Percentiles rank a stretch among this genome's conserved stretches.
These are phyloP conservation scores for Proliferodiscus dingleyae DNA, from an alignment of 2,329 filamentous ascomycete species.

Conservation along the genomic window DNA sequence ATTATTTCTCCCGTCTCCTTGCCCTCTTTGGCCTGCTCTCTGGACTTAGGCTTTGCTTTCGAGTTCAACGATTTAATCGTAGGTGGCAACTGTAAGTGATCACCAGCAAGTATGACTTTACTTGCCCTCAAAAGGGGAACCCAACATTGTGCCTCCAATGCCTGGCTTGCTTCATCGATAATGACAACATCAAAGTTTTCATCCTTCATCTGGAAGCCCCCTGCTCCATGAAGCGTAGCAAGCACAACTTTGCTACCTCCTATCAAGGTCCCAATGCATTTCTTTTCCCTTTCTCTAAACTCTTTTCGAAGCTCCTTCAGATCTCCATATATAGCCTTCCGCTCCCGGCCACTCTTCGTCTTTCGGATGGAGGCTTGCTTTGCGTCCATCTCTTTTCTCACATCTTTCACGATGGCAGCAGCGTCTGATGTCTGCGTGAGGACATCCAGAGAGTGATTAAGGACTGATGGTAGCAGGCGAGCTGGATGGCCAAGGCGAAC, in stretches of 20 bases:
- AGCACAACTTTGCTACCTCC: constrained; percentile 79
- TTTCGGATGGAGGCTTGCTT: constrained; percentile 88
- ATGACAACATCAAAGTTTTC: constrained; percentile 89
- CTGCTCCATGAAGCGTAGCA: constrained; percentile 87
- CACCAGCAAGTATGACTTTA: constrained; percentile 87
- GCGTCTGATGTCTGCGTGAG: constrained; percentile 88
- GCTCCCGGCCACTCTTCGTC: constrained; percentile 73
- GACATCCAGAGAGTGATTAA: constrained; percentile 86
- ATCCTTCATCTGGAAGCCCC: constrained; percentile 73
- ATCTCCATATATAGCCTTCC: constrained; percentile 77
- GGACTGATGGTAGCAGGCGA: constrained; percentile 77
- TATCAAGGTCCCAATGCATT: constrained; percentile 73
- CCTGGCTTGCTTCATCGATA: constrained; percentile 94
- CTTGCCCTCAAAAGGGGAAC: constrained; percentile 74
- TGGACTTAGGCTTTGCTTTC: constrained; percentile 35
- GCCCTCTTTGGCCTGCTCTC: constrained; percentile 28
- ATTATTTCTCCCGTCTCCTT: constrained; percentile 37
- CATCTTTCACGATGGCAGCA: constrained; percentile 81
- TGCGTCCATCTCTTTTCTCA: constrained; percentile 86
- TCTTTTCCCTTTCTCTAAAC: constrained; percentile 76
- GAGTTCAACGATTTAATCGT: constrained; percentile 79
- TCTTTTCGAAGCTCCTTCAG: constrained; percentile 83
- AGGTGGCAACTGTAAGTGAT: constrained; percentile 89
- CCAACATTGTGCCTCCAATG: constrained; percentile 95
- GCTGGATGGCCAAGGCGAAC: constrained; percentile 90